Conservation (phyloP, 2,329 filamentous ascomycete species). For the Fusarium napiforme region DNA sequence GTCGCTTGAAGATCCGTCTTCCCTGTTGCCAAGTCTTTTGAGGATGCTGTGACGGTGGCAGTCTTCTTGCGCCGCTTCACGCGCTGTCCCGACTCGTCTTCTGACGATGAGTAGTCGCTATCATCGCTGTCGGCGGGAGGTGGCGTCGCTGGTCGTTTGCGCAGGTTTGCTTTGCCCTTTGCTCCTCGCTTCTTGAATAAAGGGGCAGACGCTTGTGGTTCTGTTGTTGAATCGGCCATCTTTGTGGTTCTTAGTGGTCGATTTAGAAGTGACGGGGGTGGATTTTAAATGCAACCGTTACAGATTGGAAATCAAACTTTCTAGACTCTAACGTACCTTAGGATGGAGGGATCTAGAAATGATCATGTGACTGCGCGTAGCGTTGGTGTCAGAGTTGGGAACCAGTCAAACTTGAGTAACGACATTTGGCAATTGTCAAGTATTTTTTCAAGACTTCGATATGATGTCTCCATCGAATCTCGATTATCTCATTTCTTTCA, state of each 20-base stretch:
- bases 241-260: not conserved
- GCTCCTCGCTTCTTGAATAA: conserved; percentile 88
- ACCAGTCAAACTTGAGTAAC: not conserved
- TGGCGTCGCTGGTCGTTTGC: conserved; percentile 84
- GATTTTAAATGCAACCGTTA: not conserved
- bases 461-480: not conserved
- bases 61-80: conserved; percentile 82
- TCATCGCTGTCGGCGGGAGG: conserved; percentile 73
- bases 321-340: not conserved
- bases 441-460: not conserved
- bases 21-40: conserved; percentile 55
- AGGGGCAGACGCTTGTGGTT: conserved; percentile 62
- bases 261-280: not conserved
- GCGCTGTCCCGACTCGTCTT: conserved; percentile 79
- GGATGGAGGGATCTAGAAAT: conserved; percentile 23
- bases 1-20: conserved; percentile 59
- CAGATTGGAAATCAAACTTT: conserved; percentile 35
- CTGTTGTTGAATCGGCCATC: conserved; percentile 36
- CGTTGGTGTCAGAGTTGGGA: conserved; percentile 1
- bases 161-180: conserved; percentile 79
- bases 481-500: not conserved
- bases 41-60: conserved; percentile 73
- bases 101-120: conserved; percentile 75
- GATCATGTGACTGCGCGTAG: conserved; percentile 29
- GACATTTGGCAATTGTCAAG: not conserved